A percentile compares a stretch with the other conserved stretches of the same genome.
phyloP scores from a whole-genome alignment of 805 yeast species.

The Clavispora phyllophila region DNA sequence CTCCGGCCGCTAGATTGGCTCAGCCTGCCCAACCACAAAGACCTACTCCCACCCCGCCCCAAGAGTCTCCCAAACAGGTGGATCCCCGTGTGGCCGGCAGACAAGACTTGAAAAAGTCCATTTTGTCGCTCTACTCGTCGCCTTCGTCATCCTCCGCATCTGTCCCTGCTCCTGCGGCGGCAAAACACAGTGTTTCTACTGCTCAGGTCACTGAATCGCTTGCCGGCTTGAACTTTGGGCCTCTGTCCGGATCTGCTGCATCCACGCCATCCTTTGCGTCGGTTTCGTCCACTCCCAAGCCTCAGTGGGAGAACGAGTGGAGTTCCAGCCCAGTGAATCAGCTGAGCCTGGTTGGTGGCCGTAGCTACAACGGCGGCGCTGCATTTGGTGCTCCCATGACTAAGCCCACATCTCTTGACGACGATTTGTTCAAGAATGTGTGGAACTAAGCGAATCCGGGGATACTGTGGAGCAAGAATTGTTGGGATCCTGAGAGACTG shows the following conservation, averaged over 20 bases:
- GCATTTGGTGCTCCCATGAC: not conserved
- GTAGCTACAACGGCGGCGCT: slow-evolving; percentile 3
- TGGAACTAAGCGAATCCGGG: slow-evolving; percentile 33
- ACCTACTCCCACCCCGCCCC: slow-evolving; percentile 10
- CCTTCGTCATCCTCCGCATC: slow-evolving; percentile 46
- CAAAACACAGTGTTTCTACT: not conserved
- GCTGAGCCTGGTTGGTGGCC: too few species aligned
- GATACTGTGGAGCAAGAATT: too few species aligned
- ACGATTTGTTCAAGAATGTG: slow-evolving; percentile 65
- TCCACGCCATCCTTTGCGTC: not conserved
- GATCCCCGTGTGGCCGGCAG: slow-evolving; percentile 4
- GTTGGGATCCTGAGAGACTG: too few species aligned
- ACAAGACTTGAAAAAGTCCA: slow-evolving; percentile 79
- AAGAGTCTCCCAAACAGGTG: slow-evolving; percentile 7
- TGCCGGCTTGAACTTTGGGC: slow-evolving; percentile 17
- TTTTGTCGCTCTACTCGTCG: slow-evolving; percentile 76
- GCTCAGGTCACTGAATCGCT: slow-evolving; percentile 17
- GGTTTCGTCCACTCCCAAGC: slow-evolving; percentile 2
- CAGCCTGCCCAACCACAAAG: slow-evolving; percentile 5
- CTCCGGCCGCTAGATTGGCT: not conserved
- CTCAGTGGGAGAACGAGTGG: slow-evolving; percentile 34
- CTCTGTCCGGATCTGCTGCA: not conserved
- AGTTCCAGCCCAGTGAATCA: too few species aligned
- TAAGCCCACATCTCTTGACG: slow-evolving; percentile 33
- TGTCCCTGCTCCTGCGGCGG: slow-evolving; percentile 7